Conservation (phyloP, 2,329 filamentous ascomycete genomes). For the Coniosporium tulheliwenetii region DNA sequence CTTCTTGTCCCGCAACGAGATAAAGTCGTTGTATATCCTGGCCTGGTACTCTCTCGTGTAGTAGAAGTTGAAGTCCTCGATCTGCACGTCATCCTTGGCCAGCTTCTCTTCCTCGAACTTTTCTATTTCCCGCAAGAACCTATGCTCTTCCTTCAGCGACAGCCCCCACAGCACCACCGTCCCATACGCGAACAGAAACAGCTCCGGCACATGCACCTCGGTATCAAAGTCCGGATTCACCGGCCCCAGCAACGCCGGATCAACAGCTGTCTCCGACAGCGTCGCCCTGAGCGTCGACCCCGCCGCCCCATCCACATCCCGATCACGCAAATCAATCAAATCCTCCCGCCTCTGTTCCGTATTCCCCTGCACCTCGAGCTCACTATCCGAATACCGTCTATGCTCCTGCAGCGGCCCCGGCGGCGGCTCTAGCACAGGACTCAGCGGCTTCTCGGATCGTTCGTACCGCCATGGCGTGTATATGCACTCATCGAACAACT, state of each 20-base stretch:
- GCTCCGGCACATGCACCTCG: constrained; percentile 77
- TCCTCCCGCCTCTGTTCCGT: constrained; percentile 17
- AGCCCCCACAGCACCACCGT: constrained; percentile 98
- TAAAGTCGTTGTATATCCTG: constrained; percentile 98
- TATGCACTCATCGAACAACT: constrained; percentile 93
- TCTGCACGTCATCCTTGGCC: constrained; percentile 75
- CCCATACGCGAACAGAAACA: constrained; percentile 94
- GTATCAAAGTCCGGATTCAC: constrained; percentile 62
- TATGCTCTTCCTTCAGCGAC: constrained; percentile 74
- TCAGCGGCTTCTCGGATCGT: constrained; percentile 28
- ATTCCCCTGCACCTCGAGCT: constrained; percentile 47
- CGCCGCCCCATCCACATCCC: neutral
- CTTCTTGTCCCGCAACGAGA: constrained; percentile 79
- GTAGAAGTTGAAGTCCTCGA: constrained; percentile 98
- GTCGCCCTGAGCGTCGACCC: neutral
- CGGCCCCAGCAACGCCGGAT: neutral
- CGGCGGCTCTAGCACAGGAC: too few species aligned
- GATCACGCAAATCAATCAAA: constrained; percentile 15
- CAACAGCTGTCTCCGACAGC: neutral
- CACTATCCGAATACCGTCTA: constrained; percentile 58
- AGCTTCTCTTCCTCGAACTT: constrained; percentile 92
- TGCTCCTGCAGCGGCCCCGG: too few species aligned
- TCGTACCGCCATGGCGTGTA: constrained; percentile 86
- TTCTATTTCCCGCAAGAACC: constrained; percentile 82
- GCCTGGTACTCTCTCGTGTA: constrained; percentile 97